A percentile compares a stretch with the other conserved stretches of the same genome.
These are phyloP conservation scores for Fragilariopsis cylindrus DNA, from an alignment of 108 stramenopile genomes.

Conservation along the genomic window DNA sequence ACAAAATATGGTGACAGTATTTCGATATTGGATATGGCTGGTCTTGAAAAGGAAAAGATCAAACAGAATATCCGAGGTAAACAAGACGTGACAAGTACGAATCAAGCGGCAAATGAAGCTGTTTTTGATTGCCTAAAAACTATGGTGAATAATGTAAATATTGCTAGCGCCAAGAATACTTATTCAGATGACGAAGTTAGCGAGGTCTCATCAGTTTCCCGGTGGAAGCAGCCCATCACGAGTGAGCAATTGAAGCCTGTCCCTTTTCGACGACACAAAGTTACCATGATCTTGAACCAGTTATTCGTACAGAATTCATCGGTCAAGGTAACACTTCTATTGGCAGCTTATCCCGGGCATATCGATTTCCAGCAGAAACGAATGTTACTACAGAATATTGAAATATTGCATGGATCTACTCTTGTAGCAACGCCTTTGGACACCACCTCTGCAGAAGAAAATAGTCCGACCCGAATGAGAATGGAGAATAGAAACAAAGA, in stretches of 20 bases:
- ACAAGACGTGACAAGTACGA: slow-evolving; percentile 32
- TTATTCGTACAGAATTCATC: slow-evolving; percentile 26
- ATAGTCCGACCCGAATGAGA: background rate
- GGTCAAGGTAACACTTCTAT: slow-evolving; percentile 36
- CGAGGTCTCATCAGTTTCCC: slow-evolving; percentile 31
- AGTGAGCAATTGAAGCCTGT: slow-evolving; percentile 30
- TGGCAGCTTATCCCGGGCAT: slow-evolving; percentile 53
- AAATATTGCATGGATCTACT: slow-evolving; percentile 31
- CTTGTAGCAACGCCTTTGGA: background rate
- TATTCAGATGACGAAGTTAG: slow-evolving; percentile 28
- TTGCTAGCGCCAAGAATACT: slow-evolving; percentile 18
- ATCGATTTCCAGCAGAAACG: slow-evolving; percentile 48
- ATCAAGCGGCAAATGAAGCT: slow-evolving; percentile 38
- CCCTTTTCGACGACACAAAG: slow-evolving; percentile 50
- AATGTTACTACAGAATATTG: slow-evolving; percentile 34
- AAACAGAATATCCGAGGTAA: slow-evolving; percentile 19
- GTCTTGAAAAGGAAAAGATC: slow-evolving; percentile 32
- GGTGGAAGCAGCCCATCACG: slow-evolving; percentile 15
- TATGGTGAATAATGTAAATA: slow-evolving; percentile 39
- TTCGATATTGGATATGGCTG: slow-evolving; percentile 54
- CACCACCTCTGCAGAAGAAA: background rate
- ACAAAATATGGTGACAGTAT: slow-evolving; percentile 39
- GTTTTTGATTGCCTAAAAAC: slow-evolving; percentile 46
- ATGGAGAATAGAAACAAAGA: background rate
- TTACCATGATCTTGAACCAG: slow-evolving; percentile 53